phyloP scores from a whole-genome alignment of 352 stramenopile species.

The Phytophthora megakarya region DNA sequence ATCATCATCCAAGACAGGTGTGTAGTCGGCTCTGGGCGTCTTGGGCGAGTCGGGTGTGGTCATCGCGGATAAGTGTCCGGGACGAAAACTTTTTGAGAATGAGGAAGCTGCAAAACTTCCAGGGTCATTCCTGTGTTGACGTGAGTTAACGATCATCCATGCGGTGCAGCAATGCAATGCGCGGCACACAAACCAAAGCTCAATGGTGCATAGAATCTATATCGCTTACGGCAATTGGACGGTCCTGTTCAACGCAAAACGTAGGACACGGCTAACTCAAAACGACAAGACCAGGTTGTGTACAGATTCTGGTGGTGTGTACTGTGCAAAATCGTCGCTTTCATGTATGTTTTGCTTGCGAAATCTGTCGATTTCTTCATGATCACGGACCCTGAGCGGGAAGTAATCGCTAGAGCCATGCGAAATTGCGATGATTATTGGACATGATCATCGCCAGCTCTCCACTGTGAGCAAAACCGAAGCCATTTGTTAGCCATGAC shows the following conservation, averaged over 20 bases:
- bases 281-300: neutral
- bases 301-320: too few species aligned
- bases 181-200: neutral
- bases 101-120: neutral
- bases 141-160: neutral
- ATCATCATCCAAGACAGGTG: neutral
- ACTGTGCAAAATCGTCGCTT: too few species aligned
- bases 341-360: conserved; percentile 10
- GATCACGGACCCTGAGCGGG: neutral
- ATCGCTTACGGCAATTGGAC: conserved; percentile 2
- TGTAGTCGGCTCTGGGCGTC: conserved; percentile 25
- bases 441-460: neutral
- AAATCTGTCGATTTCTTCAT: conserved; percentile 13
- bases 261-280: neutral
- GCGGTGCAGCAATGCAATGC: neutral
- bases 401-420: neutral
- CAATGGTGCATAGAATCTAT: neutral
- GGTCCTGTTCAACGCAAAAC: neutral
- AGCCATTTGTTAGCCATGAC: neutral
- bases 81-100: conserved; percentile 27
- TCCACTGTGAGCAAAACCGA: neutral
- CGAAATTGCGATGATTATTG: neutral
- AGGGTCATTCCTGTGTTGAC: neutral
- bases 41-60: conserved; percentile 20
- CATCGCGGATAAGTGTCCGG: conserved; percentile 16